Conservation (phyloP, 306 rosid genomes). For the Castanea sativa region DNA sequence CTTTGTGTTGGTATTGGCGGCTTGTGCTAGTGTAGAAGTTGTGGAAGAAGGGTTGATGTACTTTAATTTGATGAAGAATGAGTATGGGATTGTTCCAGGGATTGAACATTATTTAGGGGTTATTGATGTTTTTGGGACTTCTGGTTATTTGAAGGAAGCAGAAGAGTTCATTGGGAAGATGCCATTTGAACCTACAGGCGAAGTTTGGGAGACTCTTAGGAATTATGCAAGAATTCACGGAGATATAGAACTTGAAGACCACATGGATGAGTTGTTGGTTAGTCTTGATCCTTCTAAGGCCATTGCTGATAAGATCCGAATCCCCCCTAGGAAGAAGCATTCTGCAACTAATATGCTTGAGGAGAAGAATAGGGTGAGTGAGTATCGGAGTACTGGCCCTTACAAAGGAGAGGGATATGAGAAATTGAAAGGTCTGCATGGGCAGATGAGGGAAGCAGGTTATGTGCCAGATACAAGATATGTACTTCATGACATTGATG, state of each 20-base stretch:
- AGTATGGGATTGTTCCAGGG: constrained; percentile 47
- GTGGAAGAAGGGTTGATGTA: constrained; percentile 53
- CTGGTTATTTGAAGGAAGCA: constrained; percentile 76
- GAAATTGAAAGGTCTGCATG: constrained; percentile 64
- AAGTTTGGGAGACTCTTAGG: constrained; percentile 57
- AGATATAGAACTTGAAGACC: constrained; percentile 78
- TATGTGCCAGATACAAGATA: constrained; percentile 94
- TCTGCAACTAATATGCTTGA: constrained; percentile 72
- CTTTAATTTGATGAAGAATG: constrained; percentile 51
- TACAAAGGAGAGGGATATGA: constrained; percentile 50
- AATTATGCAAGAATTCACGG: constrained; percentile 60
- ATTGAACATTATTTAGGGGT: constrained; percentile 58
- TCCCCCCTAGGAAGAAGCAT: constrained; percentile 54
- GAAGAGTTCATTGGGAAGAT: constrained; percentile 60
- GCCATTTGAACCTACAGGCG: constrained; percentile 41
- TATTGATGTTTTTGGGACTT: constrained; percentile 52
- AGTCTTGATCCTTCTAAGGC: constrained; percentile 47
- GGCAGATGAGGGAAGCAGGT: constrained; percentile 89
- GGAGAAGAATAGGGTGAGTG: constrained; percentile 60
- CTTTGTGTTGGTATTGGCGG: constrained; percentile 52
- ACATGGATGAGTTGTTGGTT: constrained; percentile 43
- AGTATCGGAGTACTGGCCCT: constrained; percentile 40
- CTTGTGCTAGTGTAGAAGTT: constrained; percentile 62
- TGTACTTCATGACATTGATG: constrained; percentile 87
- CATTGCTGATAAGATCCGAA: constrained; percentile 31